These are phyloP conservation scores for Thalassiosira delicatula DNA, from an alignment of 352 stramenopile species.

Conservation along the genomic window DNA sequence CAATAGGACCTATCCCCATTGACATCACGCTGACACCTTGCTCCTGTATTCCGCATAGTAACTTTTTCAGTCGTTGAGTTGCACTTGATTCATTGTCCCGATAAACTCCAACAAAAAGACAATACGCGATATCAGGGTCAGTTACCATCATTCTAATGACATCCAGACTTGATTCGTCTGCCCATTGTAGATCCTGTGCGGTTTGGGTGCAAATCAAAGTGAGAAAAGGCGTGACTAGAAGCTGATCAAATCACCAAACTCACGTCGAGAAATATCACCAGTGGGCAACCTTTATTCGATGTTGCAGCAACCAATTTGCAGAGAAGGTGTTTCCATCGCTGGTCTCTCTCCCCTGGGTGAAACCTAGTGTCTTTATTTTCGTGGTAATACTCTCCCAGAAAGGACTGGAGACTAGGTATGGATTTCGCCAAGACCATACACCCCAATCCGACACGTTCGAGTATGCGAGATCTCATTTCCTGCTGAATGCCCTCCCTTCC, in stretches of 20 bases:
- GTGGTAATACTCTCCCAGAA: too few relatives aligned
- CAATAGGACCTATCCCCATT: slow-evolving; percentile 39
- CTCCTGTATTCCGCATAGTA: slow-evolving; percentile 34
- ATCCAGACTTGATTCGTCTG: slow-evolving; percentile 38
- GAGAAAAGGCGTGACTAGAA: background rate
- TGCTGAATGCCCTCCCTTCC: background rate
- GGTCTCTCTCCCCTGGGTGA: background rate
- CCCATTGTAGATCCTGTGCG: slow-evolving; percentile 60
- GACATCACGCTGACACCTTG: slow-evolving; percentile 28
- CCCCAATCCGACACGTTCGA: background rate
- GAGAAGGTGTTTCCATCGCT: slow-evolving; percentile 36
- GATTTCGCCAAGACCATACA: background rate
- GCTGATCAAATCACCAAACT: background rate
- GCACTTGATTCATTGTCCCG: slow-evolving; percentile 35
- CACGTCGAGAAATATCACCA: slow-evolving; percentile 56
- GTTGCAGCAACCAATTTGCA: slow-evolving; percentile 47
- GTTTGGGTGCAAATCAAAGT: background rate
- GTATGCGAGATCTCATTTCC: background rate
- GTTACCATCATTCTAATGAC: slow-evolving; percentile 53
- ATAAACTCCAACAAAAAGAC: slow-evolving; percentile 48
- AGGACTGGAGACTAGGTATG: too few relatives aligned
- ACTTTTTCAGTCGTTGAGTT: slow-evolving; percentile 28
- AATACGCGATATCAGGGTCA: background rate
- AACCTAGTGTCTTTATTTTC: too few relatives aligned
- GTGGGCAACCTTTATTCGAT: slow-evolving; percentile 27